Base-by-base conservation (phyloP, 2,329 filamentous ascomycete species). In the Clarireedia sp. region DNA sequence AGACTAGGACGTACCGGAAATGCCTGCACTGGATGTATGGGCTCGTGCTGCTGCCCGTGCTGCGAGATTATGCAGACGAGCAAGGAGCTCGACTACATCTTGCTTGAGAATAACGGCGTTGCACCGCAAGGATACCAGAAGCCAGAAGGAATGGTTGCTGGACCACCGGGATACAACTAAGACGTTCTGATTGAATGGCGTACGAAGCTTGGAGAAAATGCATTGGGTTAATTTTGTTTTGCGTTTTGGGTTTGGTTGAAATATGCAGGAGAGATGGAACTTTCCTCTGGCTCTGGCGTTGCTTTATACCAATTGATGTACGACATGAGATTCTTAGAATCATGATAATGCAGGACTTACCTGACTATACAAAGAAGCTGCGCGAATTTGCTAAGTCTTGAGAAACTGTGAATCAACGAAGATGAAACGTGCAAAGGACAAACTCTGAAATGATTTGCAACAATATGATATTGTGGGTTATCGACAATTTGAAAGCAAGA, bases 1-100 rank as follows among this genome's bases (percentile, higher is more conserved):
- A 2, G 6, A 12, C 36, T 16, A 57, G 55, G 38, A 3, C 55
- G 55, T 21, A 19, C 49, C 21, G 55, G 55, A 21, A 40, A 41
- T 19, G 19, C 5, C n/a, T 55, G 51, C 36, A 26, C 14, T 14
- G 12, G 7, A 3, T 57, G 51, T 38, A 38, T 54, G 37, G 38
- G 5, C 3, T 48, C 51, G 5, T 47, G 8, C 8, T 57, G 55
- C 12, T 57, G 55, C 21, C 5, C 51, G 6, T 57, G 55, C 40
- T 57, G 55, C 14, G 55, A 57, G 45, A 48, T 57, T 21, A 55
- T 57, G 36, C 55, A 57, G 12, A 55, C 51, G 9, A 55, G 51
- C 45, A 57, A 57, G 40, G 55, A 57, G 26, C 17, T 57, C 21
- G 51, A 57, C 24, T 48, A 40, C 19, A 29, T 55, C 45, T 36